Evolutionary conservation across 768 basidiomycete genomes (phyloP).

Genomic region (Kwoniella shandongensis): DNA sequence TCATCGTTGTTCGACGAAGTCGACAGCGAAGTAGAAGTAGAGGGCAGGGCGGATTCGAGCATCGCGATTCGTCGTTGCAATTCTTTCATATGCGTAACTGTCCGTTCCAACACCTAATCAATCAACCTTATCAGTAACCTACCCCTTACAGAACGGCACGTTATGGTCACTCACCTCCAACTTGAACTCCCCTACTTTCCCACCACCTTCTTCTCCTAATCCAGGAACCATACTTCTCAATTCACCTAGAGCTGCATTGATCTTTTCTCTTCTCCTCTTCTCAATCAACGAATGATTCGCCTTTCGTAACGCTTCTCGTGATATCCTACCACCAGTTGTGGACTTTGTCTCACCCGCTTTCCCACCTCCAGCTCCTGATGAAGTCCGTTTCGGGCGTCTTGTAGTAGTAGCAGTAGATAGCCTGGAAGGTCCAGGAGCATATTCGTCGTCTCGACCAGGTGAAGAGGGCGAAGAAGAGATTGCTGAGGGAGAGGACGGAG

Average conservation of each 20-base stretch:
- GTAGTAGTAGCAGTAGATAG: not conserved
- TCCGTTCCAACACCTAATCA: conserved; percentile 64
- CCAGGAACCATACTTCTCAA: conserved; percentile 74
- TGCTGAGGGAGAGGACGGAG: conserved; percentile 7
- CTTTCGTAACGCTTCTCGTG: conserved; percentile 77
- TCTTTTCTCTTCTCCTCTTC: conserved; percentile 88
- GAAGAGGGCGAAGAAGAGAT: conserved; percentile 5
- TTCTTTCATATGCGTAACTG: conserved; percentile 74
- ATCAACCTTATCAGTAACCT: too few relatives aligned
- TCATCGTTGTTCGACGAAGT: too few relatives aligned
- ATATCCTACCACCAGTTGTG: conserved; percentile 12
- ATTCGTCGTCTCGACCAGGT: conserved; percentile 7
- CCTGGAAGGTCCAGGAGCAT: conserved; percentile 2
- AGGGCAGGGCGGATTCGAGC: conserved; percentile 52
- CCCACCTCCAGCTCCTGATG: not conserved
- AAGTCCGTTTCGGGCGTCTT: conserved; percentile 1
- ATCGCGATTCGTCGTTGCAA: conserved; percentile 61
- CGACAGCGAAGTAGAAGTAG: too few relatives aligned
- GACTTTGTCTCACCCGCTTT: not conserved
- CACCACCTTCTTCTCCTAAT: conserved; percentile 57
- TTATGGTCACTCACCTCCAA: conserved; percentile 63
- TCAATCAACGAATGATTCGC: conserved; percentile 95
- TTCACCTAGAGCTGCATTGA: conserved; percentile 82
- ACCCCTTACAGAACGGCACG: not conserved
- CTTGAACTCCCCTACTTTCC: conserved; percentile 84